Base-by-base conservation (phyloP, 352 stramenopile species). In the Phytophthora agathidicida region DNA sequence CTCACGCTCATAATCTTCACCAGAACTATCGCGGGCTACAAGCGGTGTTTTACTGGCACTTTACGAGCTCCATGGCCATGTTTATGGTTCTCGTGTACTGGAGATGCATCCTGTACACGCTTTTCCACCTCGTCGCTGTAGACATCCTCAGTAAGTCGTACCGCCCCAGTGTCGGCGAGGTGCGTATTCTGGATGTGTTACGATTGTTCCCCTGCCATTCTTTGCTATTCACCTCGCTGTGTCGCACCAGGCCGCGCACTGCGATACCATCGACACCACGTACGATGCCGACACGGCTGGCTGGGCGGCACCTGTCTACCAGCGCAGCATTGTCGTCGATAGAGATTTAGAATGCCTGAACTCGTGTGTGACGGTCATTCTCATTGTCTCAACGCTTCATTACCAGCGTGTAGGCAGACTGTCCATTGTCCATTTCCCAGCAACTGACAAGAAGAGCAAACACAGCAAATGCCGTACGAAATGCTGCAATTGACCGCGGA, bases 81-180 rank as follows among this genome's bases (percentile, higher is more conserved):
- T 82, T 71, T 59, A 47, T 68, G n/a, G 68, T 82, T 13, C 62
- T 82, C 22, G 46, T 75, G 28, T 59, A 61, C 9, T 82, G 73
- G 61, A 79, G 68, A 41, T 74, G 65, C 66, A 72, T 73, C 46
- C 24, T 77, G 27, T 82, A 82, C 73, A 70, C 69, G 32, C 46
- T 79, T 3, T 82, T 68, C 65, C 66, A 79, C 32, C 42, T 82
- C 10, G 49, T 77, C 4, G 45, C 64, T n/a, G 73, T 82, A 3
- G 66, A 77, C 47, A 66, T 67, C 30, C 52, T 81, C 53, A 75
- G 74, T 53, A 62, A 74, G 43, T 65, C 72, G 32, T 65, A 59
- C 41, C 68, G 68, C 27, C 72, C 68, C 6, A 63, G 41, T n/a
- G 47, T 65, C 20, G 52, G 58, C n/a, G 35, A 72, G 9, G 72